These are phyloP conservation scores for Xylaria hypoxylon DNA, from an alignment of 2,329 filamentous ascomycete genomes.

Conservation along the genomic window DNA sequence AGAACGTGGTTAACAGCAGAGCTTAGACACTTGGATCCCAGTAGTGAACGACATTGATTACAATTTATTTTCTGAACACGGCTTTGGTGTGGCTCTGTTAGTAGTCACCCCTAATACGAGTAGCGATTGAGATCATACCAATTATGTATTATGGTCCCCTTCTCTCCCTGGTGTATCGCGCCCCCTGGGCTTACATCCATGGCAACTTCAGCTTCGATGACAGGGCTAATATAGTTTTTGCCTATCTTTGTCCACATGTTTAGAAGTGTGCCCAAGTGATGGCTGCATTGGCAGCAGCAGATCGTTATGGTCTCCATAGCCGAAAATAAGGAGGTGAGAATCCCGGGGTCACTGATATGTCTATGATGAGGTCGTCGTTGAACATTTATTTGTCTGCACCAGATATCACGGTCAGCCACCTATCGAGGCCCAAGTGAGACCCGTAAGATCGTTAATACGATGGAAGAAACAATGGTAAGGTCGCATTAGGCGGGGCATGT, in stretches of 20 bases:
- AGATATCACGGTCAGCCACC: not conserved
- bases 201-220: slow-evolving; percentile 44
- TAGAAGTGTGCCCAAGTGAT: slow-evolving; percentile 48
- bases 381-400: not conserved
- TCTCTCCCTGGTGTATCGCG: slow-evolving; percentile 48
- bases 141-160: slow-evolving; percentile 55
- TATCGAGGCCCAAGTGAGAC: not conserved
- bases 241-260: slow-evolving; percentile 58
- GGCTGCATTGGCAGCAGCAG: slow-evolving; percentile 50
- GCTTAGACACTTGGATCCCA: slow-evolving; percentile 54
- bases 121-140: slow-evolving; percentile 33
- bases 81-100: slow-evolving; percentile 42
- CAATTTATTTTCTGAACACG: slow-evolving; percentile 55
- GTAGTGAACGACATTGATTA: slow-evolving; percentile 45
- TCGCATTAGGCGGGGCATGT: slow-evolving; percentile 10
- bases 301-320: slow-evolving; percentile 53
- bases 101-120: not conserved
- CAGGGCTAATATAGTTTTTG: slow-evolving; percentile 56
- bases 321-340: not conserved
- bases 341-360: not conserved
- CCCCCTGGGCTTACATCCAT: slow-evolving; percentile 45
- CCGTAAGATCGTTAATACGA: not conserved
- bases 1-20: slow-evolving; percentile 55
- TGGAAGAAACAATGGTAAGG: not conserved
- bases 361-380: slow-evolving; percentile 2